Conservation (phyloP, 1,284 basidiomycete species). For the Ceratobasidium sp. region DNA sequence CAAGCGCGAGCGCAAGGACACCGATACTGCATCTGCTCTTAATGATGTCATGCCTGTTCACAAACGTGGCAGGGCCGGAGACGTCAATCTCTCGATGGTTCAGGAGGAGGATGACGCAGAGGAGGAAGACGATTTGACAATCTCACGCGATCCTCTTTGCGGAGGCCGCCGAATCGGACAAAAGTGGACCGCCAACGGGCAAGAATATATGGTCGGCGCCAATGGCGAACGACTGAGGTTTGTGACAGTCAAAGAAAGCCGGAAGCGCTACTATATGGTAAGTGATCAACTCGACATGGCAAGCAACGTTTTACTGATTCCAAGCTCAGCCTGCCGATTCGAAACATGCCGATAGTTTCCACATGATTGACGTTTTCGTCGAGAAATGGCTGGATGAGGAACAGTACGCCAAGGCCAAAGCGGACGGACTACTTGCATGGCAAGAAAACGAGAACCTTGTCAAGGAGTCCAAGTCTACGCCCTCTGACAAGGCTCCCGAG, state of each 20-base stretch:
- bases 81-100: constrained; percentile 60
- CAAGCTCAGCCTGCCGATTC: constrained; percentile 71
- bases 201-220: constrained; percentile 71
- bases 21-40: constrained; percentile 71
- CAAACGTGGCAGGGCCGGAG: constrained; percentile 58
- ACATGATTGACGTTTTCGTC: constrained; percentile 69
- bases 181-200: constrained; percentile 72
- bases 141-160: constrained; percentile 59
- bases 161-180: constrained; percentile 69
- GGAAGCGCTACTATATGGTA: constrained; percentile 75
- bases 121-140: constrained; percentile 45
- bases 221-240: constrained; percentile 73
- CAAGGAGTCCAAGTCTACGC: background rate
- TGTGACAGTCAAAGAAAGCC: constrained; percentile 69
- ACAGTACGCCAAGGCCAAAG: constrained; percentile 69
- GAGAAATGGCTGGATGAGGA: constrained; percentile 80
- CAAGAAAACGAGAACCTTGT: constrained; percentile 31
- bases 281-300: constrained; percentile 45
- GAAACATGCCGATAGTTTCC: constrained; percentile 71
- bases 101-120: constrained; percentile 48
- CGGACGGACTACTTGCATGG: constrained; percentile 68
- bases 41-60: constrained; percentile 59
- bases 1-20: constrained; percentile 76
- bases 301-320: constrained; percentile 29
- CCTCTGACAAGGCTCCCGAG: constrained; percentile 12